A percentile compares a stretch with the other conserved stretches of the same genome.
phyloP scores from a whole-genome alignment of 2,329 filamentous ascomycete species.

The Sphaerulina musiva region DNA sequence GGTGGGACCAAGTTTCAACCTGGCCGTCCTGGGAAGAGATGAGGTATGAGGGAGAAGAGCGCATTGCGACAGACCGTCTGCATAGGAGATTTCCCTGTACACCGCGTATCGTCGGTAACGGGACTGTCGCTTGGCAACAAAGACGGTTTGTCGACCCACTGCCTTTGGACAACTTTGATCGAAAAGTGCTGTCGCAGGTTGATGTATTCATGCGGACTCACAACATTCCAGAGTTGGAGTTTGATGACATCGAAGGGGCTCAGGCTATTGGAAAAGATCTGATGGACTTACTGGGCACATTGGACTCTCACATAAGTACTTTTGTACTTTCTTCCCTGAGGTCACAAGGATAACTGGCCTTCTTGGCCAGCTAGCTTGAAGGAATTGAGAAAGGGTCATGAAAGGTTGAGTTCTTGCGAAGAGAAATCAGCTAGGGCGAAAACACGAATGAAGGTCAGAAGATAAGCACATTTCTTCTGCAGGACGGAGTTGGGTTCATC shows the following conservation, averaged over 20 bases:
- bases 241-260: conserved; percentile 19
- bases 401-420: too few relatives aligned
- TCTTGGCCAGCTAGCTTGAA: neutral
- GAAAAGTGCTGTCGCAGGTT: conserved; percentile 9
- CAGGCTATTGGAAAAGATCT: neutral
- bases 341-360: neutral
- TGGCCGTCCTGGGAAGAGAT: conserved; percentile 40
- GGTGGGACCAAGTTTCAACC: neutral
- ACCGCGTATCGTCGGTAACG: conserved; percentile 39
- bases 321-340: neutral
- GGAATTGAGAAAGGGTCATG: too few relatives aligned
- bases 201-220: conserved; percentile 19
- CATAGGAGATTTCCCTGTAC: conserved; percentile 40
- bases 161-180: conserved; percentile 34
- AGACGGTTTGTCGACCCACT: conserved; percentile 35
- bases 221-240: conserved; percentile 19
- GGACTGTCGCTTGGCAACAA: conserved; percentile 39
- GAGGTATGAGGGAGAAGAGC: conserved; percentile 45
- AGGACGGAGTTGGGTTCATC: neutral
- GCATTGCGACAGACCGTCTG: conserved; percentile 40
- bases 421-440: too few relatives aligned
- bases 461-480: too few relatives aligned
- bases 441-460: too few relatives aligned
- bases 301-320: neutral
- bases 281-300: neutral